Base-by-base conservation (phyloP, 345 rosid genomes). In the Hevea brasiliensis region DNA sequence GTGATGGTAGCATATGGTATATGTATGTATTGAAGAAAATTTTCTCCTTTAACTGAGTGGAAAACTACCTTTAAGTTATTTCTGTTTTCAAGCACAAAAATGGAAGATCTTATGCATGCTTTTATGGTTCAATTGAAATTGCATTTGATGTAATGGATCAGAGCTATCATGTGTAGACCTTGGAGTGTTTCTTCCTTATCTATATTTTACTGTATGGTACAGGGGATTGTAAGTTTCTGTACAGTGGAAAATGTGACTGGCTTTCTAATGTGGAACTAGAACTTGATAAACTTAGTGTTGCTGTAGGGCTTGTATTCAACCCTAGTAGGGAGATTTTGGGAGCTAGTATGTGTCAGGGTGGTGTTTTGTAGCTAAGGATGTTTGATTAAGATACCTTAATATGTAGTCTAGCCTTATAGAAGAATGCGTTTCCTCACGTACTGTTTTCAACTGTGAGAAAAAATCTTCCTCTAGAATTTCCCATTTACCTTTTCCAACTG, bases 1-100 rank as follows among this genome's bases (percentile, higher is more conserved):
- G 53, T 40, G 13, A 14, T 20, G 12, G 3, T 55, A 55, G n/a
- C 35, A 59, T 47, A 20, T 63, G 51, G 53, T 72, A 20, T 72
- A 18, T 50, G 60, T 62, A 35, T 62, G 60, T 62, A 35, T 62
- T 71, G 62, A n/a, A 26, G 54, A 24, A 42, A 51, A 55, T 41
- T 8, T 9, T 55, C 32, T 62, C 23, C 70, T 41, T 73, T 41
- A 42, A 32, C 47, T 40, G 21, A 10, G 32, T 13, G 23, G 51
- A 42, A 42, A 37, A 26, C 48, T 17, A 73, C 27, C n/a, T 73
- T 63, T 41, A 40, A 62, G 54, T 41, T 41, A 23, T 47, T n/a
- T n/a, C 32, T 24, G 11, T 50, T 48, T 32, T n/a, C 14, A 50
- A 62, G 57, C 44, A n/a, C n/a, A n/a, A n/a, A n/a, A n/a, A n/a